Conservation (phyloP, 768 basidiomycete species). For the Grammothele lineata region DNA sequence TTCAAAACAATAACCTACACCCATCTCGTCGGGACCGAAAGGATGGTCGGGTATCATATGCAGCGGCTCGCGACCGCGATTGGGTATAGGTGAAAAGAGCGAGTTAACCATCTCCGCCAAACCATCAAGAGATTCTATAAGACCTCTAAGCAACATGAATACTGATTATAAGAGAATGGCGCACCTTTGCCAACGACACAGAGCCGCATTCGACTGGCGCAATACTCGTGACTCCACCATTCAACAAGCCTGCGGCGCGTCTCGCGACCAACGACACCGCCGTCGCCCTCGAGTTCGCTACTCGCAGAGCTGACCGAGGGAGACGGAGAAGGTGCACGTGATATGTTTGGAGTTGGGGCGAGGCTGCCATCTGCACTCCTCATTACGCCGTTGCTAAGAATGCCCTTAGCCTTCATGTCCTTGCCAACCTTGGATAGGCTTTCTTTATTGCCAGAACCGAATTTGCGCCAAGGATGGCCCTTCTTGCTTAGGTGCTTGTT, state of each 20-base stretch:
- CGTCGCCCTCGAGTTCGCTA: slow-evolving; percentile 66
- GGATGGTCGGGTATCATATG: slow-evolving; percentile 72
- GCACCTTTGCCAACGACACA: slow-evolving; percentile 78
- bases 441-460: slow-evolving; percentile 82
- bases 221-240: slow-evolving; percentile 84
- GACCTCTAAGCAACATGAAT: not conserved
- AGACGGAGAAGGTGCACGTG: slow-evolving; percentile 54
- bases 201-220: slow-evolving; percentile 76
- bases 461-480: slow-evolving; percentile 87
- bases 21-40: slow-evolving; percentile 65
- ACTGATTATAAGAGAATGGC: too few species aligned
- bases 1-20: slow-evolving; percentile 43
- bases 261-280: slow-evolving; percentile 76
- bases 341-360: slow-evolving; percentile 37
- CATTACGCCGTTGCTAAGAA: slow-evolving; percentile 27
- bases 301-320: slow-evolving; percentile 49
- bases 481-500: slow-evolving; percentile 80
- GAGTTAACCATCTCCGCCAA: slow-evolving; percentile 57
- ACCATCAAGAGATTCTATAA: slow-evolving; percentile 70
- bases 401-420: slow-evolving; percentile 47
- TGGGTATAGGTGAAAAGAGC: slow-evolving; percentile 69
- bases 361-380: slow-evolving; percentile 27
- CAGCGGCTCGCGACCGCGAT: slow-evolving; percentile 55
- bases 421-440: slow-evolving; percentile 64
- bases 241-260: slow-evolving; percentile 73